Evolutionary conservation across 805 yeast species (phyloP), one percentile per base, ranked within the genome.

Genomic region (Maudiozyma bulderi): DNA sequence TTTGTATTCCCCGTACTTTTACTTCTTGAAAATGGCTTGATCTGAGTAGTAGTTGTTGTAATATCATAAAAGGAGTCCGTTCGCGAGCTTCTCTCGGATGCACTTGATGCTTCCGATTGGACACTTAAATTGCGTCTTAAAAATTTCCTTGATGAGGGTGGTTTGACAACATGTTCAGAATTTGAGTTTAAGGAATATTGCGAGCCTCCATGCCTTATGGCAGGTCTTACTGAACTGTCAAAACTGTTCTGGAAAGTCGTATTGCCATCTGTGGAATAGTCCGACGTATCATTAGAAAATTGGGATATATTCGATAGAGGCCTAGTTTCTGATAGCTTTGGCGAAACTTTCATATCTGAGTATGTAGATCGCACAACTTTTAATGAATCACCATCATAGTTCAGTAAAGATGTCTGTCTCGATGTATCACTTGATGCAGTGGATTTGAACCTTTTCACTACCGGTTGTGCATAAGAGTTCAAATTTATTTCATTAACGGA

Each of bases 271-370:
- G 76, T 74, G 0, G 82, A 76, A 40, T 74, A 71, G 48, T 78
- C 82, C 0, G 83, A 78, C 39, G 71, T 75, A 41, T 67, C 63
- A 45, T 65, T 71, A 0, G 79, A 75, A n/a, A 73, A 66, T 26
- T 77, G 74, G 0, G 84, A 79, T 1, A 78, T 59, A 39, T 73
- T 70, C 1, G 84, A 79, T 0, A 71, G 68, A 4, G 82, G 82
- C 45, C 83, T 64, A 31, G 67, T 49, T 52, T 61, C 58, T 51
- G 51, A 30, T 20, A 51, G 43, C 7, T 47, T 37, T 10, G 53
- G 48, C 3, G 56, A 45, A 45, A 52, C 57, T 32, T 50, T 52
- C 6, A 37, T 38, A 37, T 55, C 62, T 38, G 50, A 47, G 30
- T 51, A 47, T 3, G 52, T 42, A 11, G 55, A 40, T 15, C 50